Evolutionary conservation across 495 filamentous ascomycete species (phyloP), one percentile per base, ranked within the genome.

Genomic region (Xylaria acuta): DNA sequence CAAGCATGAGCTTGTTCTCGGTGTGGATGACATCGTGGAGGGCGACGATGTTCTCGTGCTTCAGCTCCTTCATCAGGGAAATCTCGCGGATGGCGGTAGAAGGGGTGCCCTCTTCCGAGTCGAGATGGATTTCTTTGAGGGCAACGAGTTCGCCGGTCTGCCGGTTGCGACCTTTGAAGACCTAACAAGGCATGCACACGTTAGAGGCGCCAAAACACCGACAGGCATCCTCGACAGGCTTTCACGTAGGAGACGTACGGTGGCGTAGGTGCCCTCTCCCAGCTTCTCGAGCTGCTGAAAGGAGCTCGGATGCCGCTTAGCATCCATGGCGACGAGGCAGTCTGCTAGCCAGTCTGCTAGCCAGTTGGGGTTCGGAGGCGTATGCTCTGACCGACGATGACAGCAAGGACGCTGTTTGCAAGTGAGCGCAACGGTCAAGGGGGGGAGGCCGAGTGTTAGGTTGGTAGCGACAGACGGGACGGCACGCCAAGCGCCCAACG

Each of bases 281-380:
- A 99, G 86, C 92, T 97, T 98, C 84, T 98, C 95, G 82, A 98
- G 90, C 90, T 98, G 95, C 89, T 97, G 95, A 85, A 98, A 98
- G 63, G 94, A 97, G 83, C 92, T 97, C 62, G 94, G 94, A 76
- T 96, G 92, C 76, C 94, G 89, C 80, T 93, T 92, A 75, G 92
- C 92, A 82, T 97, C 94, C 94, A 97, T 97, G 47, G 72, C 85
- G 65, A 40, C 38, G 25, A 56, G 18, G n/a, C 3, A 34, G 25
- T 47, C 16, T 45, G 22, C 69, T 40, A 41, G 67, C 41, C 65
- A 53, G 74, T 72, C n/a, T n/a, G n/a, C n/a, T n/a, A n/a, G n/a
- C n/a, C n/a, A 12, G 74, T 71, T 71, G n/a, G n/a, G n/a, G n/a
- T 69, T 71, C 40, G 64, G 62, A 20, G 22, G 67, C 6, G 72